These are phyloP conservation scores for Colletotrichum sp. DNA, from an alignment of 2,329 filamentous ascomycete genomes.

Conservation along the genomic window DNA sequence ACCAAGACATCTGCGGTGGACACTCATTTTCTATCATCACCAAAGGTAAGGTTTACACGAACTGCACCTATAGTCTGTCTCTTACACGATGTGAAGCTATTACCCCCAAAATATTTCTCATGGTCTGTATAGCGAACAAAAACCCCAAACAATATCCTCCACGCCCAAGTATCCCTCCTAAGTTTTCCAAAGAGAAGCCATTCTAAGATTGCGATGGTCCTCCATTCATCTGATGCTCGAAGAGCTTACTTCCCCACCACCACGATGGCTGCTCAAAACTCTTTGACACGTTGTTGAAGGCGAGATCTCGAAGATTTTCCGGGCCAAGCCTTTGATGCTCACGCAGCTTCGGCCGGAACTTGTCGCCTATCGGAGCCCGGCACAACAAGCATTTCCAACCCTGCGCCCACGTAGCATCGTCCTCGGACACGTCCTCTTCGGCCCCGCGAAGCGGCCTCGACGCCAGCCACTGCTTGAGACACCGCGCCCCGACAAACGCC, in stretches of 20 bases:
- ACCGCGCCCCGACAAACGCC: background rate
- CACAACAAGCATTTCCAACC: background rate
- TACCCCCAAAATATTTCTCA: rapidly evolving
- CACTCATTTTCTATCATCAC: background rate
- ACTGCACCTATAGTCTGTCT: background rate
- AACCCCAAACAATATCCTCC: background rate
- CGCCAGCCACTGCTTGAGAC: conserved; percentile 6
- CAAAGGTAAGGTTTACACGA: background rate
- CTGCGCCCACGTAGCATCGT: background rate
- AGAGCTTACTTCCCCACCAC: background rate
- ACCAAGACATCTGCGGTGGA: too few relatives aligned
- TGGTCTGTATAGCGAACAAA: background rate
- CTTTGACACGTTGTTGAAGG: background rate
- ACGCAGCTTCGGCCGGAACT: background rate
- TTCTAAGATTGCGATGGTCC: background rate
- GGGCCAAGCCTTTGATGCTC: background rate
- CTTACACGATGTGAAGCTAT: background rate
- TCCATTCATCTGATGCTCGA: background rate
- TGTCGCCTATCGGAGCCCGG: background rate
- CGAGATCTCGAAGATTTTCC: background rate
- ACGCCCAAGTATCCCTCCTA: background rate
- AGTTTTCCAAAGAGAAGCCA: background rate
- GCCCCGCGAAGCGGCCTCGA: background rate
- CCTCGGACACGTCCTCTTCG: background rate
- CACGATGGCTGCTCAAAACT: background rate